Evolutionary conservation across 257 asterid genomes (phyloP).

Genomic region (Penstemon eatonii): DNA sequence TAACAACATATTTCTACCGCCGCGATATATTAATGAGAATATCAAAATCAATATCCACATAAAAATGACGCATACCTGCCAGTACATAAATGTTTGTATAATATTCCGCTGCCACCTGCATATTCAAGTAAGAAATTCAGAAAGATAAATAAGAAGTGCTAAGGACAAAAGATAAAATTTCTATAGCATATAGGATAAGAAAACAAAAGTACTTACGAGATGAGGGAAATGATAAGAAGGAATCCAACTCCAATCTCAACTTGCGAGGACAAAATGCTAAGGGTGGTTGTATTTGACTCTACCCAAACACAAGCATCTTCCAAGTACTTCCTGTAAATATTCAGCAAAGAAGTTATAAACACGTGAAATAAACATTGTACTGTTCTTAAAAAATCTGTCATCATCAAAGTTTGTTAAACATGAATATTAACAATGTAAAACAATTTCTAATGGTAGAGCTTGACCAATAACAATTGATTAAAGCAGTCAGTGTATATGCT

Average conservation of each 20-base stretch:
- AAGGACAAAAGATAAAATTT: not conserved
- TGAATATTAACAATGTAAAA: not conserved
- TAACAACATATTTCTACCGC: slow-evolving; percentile 2
- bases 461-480: not conserved
- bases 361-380: slow-evolving; percentile 7
- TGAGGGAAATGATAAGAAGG: slow-evolving; percentile 70
- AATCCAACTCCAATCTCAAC: slow-evolving; percentile 89
- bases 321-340: slow-evolving; percentile 79
- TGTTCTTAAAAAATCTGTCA: not conserved
- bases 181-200: slow-evolving; percentile 13
- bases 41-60: slow-evolving; percentile 14
- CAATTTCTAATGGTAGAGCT: not conserved
- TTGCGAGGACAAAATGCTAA: slow-evolving; percentile 78
- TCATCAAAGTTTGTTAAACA: slow-evolving; percentile 16
- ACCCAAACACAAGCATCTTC: slow-evolving; percentile 95
- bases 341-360: slow-evolving; percentile 27
- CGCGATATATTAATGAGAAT: slow-evolving; percentile 1
- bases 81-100: slow-evolving; percentile 80
- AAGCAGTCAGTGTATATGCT: not conserved
- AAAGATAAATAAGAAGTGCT: not conserved
- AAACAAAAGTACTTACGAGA: slow-evolving; percentile 60
- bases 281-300: slow-evolving; percentile 79
- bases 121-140: slow-evolving; percentile 26
- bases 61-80: slow-evolving; percentile 67
- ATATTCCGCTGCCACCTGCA: slow-evolving; percentile 92